A percentile compares a stretch with the other conserved stretches of the same genome.
Evolutionary conservation across 2,329 filamentous ascomycete species (phyloP).

Genomic region (Akanthomyces lecanii): DNA sequence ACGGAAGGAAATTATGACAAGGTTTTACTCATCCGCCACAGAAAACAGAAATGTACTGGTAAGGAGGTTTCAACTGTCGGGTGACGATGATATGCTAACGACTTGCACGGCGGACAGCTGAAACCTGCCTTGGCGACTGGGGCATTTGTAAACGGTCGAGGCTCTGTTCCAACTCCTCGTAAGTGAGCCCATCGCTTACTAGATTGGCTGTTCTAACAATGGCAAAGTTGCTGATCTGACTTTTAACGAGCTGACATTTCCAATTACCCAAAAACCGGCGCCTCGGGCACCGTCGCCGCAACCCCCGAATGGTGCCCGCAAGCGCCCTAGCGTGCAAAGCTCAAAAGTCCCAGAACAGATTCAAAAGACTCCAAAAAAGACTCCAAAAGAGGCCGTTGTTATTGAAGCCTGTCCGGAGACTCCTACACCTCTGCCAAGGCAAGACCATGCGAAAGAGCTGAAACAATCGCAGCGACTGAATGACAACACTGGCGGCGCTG

Average conservation of each 20-base stretch:
- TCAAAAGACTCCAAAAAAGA: too few species aligned
- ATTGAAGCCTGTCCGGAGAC: not conserved
- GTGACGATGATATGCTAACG: not conserved
- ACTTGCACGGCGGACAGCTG: conserved; percentile 24
- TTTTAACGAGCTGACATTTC: conserved; percentile 49
- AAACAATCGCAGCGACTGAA: not conserved
- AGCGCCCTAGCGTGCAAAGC: not conserved
- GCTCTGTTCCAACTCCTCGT: conserved; percentile 14
- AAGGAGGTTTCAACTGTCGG: conserved; percentile 4
- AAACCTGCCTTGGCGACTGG: conserved; percentile 32
- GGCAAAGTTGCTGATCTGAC: conserved; percentile 46
- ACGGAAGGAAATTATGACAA: conserved; percentile 47
- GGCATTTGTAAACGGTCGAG: conserved; percentile 31
- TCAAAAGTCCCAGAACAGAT: not conserved
- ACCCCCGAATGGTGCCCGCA: not conserved
- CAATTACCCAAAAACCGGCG: conserved; percentile 26
- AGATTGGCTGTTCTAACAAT: conserved; percentile 18
- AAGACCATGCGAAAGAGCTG: not conserved
- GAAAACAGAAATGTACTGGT: conserved; percentile 35
- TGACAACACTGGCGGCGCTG: too few species aligned
- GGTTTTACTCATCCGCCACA: conserved; percentile 54
- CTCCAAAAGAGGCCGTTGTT: not conserved
- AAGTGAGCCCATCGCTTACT: not conserved
- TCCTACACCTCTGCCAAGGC: not conserved
- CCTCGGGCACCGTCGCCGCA: conserved; percentile 27